Conservation (phyloP, 495 filamentous ascomycete genomes). For the Polyplosphaeria fusca region DNA sequence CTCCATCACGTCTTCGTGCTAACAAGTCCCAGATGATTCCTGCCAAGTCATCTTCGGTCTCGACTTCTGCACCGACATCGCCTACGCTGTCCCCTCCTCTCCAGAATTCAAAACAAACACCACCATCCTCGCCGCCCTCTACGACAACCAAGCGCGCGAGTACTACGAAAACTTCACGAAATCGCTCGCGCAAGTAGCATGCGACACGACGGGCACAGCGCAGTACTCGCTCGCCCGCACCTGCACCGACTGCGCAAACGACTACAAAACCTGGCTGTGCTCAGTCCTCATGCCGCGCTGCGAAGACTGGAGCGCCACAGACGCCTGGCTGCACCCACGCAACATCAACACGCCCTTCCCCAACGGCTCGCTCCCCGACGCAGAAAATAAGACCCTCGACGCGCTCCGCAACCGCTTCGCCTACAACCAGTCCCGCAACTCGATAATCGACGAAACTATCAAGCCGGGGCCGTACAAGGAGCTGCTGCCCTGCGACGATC, state of each 20-base stretch:
- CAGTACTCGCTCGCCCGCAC: slow-evolving; percentile 75
- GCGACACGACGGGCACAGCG: slow-evolving; percentile 64
- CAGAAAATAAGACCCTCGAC: slow-evolving; percentile 1
- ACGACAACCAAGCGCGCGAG: slow-evolving; percentile 52
- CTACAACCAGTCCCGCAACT: slow-evolving; percentile 51
- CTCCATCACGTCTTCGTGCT: background rate
- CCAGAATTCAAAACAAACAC: slow-evolving; percentile 47
- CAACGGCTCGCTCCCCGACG: slow-evolving; percentile 51
- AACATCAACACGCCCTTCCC: slow-evolving; percentile 66
- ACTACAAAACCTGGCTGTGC: slow-evolving; percentile 94
- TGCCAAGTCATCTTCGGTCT: slow-evolving; percentile 84
- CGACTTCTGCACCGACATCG: slow-evolving; percentile 76
- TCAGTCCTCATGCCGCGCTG: slow-evolving; percentile 88
- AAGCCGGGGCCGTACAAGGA: slow-evolving; percentile 91
- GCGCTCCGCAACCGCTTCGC: slow-evolving; percentile 6
- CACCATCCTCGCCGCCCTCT: slow-evolving; percentile 57
- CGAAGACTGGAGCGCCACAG: slow-evolving; percentile 63
- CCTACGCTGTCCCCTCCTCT: slow-evolving; percentile 87
- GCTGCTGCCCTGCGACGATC: slow-evolving; percentile 75
- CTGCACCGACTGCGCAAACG: slow-evolving; percentile 70
- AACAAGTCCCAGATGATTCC: slow-evolving; percentile 51
- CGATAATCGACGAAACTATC: slow-evolving; percentile 65
- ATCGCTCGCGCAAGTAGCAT: slow-evolving; percentile 78
- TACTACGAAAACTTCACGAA: slow-evolving; percentile 66
- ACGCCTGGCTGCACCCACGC: slow-evolving; percentile 59